These are phyloP conservation scores for Penicillium sp. DNA, from an alignment of 2,329 filamentous ascomycete species.

Conservation along the genomic window DNA sequence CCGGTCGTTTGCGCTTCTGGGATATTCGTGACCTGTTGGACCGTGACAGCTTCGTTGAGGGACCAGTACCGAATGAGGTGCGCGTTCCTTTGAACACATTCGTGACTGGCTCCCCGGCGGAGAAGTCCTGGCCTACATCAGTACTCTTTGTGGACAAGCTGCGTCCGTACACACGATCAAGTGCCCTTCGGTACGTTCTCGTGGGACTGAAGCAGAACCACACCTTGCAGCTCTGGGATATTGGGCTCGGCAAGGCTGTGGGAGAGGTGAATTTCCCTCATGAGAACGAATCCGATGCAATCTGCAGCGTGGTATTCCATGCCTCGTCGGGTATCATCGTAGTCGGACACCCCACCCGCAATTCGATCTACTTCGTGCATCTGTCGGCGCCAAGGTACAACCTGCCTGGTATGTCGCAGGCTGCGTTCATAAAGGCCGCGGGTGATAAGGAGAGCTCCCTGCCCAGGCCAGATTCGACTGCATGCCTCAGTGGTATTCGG, in stretches of 20 bases:
- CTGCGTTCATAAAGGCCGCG: constrained; percentile 79
- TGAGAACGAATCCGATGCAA: constrained; percentile 93
- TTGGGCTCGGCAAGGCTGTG: constrained; percentile 90
- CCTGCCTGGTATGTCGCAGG: constrained; percentile 77
- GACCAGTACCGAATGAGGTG: constrained; percentile 66
- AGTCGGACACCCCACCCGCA: constrained; percentile 92
- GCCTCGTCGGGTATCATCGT: constrained; percentile 89
- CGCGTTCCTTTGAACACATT: constrained; percentile 84
- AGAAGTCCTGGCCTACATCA: constrained; percentile 96
- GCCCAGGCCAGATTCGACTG: constrained; percentile 87
- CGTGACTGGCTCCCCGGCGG: constrained; percentile 79
- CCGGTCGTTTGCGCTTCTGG: constrained; percentile 96
- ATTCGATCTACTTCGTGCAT: constrained; percentile 96
- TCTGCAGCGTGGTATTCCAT: constrained; percentile 95
- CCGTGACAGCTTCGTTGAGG: constrained; percentile 39
- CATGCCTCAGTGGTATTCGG: constrained; percentile 93
- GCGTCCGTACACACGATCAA: constrained; percentile 85
- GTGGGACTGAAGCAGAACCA: constrained; percentile 99
- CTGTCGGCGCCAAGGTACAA: constrained; percentile 92
- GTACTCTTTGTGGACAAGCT: constrained; percentile 95
- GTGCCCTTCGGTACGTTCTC: constrained; percentile 90
- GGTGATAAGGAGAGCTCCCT: constrained; percentile 70
- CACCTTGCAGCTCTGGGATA: constrained; percentile 96
- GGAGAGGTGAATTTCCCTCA: constrained; percentile 97
- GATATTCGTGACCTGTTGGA: constrained; percentile 79